Evolutionary conservation across 2,329 filamentous ascomycete species (phyloP), one percentile per base, ranked within the genome.

Genomic region (Verticillium dahliae): DNA sequence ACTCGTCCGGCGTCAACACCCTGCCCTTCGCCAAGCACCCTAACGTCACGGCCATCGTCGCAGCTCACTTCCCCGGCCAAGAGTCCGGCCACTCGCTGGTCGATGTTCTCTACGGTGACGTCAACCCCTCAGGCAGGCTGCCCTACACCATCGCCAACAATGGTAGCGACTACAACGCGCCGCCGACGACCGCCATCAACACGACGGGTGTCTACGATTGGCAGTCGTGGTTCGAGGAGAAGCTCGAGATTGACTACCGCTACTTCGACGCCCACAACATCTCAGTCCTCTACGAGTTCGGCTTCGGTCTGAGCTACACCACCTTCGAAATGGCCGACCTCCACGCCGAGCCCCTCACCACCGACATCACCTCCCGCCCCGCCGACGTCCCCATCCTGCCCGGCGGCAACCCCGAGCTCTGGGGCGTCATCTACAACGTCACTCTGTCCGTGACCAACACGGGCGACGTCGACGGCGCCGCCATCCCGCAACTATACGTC

Each of bases 11-110:
- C 0, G 84, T 90, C 66, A 72, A 84, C 4, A 74, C 85, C 69
- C 80, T 85, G 62, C 76, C 83, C 3, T 87, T 80, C 71, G 80
- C 63, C 9, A 81, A 90, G 62, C 80, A 89, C 3, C 80, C 85
- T 0, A 81, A 85, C 1, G 84, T 91, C 65, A 89, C 88, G 66
- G 84, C 85, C 14, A 83, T 91, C 2, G 71, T 91, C 27, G 80
- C 88, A 50, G 89, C 88, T 22, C 87, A 91, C 70, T 80, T 91
- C 1, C 90, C 89, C 0, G 89, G 89, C 1, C 87, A 91, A 68
- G 88, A 91, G 73, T 88, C 87, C 11, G 89, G 89, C 35, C 80
- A 86, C 64, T 87, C 88, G 0, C 76, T 92, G 5, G 82, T 83
- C 34, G 85, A 89, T 66, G 75, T 92, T 39, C 77, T 92, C 1